Conservation (phyloP, 169 alveolate species). For the Blepharisma undulans region DNA sequence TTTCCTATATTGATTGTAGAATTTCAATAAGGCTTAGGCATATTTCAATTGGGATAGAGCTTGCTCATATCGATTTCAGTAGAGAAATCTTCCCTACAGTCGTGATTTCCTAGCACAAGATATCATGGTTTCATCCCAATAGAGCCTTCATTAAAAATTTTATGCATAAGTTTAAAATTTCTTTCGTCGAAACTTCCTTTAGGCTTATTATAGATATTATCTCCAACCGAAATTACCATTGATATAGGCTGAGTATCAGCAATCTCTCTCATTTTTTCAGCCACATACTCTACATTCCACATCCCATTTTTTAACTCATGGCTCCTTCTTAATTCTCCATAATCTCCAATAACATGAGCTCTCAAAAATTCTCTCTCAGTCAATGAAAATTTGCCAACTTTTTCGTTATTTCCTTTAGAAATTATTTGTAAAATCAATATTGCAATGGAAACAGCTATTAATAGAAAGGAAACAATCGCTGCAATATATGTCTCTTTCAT, state of each 20-base stretch:
- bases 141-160: not conserved
- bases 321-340: not conserved
- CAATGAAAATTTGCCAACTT: not conserved
- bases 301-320: not conserved
- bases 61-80: not conserved
- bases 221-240: constrained; percentile 5
- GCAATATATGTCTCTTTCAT: not conserved
- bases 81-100: not conserved
- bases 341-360: constrained; percentile 21
- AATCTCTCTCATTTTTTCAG: not conserved
- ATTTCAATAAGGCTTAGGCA: not conserved
- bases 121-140: constrained; percentile 9
- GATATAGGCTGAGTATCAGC: not conserved
- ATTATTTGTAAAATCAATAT: not conserved
- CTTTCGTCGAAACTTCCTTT: not conserved
- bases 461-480: not conserved
- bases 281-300: not conserved
- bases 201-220: not conserved
- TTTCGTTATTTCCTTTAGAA: not conserved
- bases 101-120: constrained; percentile 27
- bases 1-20: not conserved
- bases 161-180: not conserved
- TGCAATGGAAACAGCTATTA: not conserved
- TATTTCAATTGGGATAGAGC: not conserved
- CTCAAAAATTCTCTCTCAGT: not conserved